These are phyloP conservation scores for Hanseniaspora clermontiae DNA, from an alignment of 805 yeast species.

Conservation along the genomic window DNA sequence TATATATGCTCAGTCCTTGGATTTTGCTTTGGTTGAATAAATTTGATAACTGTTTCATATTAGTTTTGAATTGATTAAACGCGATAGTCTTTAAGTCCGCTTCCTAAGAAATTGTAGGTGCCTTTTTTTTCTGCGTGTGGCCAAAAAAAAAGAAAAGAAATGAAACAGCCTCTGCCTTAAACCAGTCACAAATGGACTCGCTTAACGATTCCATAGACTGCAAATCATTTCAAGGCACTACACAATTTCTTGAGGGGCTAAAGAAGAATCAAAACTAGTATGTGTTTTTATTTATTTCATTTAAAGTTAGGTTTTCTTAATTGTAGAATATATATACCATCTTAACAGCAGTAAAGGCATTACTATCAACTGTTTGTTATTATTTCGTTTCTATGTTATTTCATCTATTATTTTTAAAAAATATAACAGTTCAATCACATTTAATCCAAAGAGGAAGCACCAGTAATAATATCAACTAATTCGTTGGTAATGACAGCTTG, in stretches of 20 bases:
- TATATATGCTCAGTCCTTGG: not conserved
- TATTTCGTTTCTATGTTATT: not conserved
- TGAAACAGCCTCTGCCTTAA: not conserved
- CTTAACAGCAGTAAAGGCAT: not conserved
- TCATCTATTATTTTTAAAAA: conserved; percentile 13
- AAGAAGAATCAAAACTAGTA: too few species aligned
- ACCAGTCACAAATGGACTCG: too few species aligned
- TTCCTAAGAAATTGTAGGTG: not conserved
- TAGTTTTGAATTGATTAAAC: not conserved
- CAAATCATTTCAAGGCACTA: not conserved
- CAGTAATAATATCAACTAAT: conserved; percentile 97
- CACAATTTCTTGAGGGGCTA: too few species aligned
- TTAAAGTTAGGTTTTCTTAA: not conserved
- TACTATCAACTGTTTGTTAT: not conserved
- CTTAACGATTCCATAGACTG: not conserved
- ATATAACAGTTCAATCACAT: not conserved
- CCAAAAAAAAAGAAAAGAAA: too few species aligned
- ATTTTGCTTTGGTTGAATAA: not conserved
- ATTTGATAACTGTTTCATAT: not conserved
- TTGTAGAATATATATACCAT: not conserved
- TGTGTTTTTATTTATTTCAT: too few species aligned
- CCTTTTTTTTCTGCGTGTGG: too few species aligned
- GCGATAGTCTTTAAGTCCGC: not conserved
- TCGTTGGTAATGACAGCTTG: conserved; percentile 99
- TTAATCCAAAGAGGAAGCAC: conserved; percentile 96